Evolutionary conservation across 345 rosid species (phyloP), one percentile per base, ranked within the genome.

Genomic region (Populus ilicifolia): DNA sequence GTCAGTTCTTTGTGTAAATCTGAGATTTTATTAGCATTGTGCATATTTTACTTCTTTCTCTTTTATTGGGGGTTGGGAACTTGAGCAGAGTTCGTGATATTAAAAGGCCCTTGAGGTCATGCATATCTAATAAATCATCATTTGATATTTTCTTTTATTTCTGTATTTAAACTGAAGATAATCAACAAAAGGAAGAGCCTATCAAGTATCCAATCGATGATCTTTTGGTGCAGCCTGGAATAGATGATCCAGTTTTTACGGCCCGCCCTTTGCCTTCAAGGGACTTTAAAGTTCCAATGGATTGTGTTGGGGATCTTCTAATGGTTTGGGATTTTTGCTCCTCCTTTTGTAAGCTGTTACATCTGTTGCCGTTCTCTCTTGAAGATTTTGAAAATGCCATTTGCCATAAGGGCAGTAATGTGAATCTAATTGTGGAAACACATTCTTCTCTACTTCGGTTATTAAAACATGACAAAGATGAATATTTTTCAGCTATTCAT

Each of bases 271-370:
- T 88, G 76, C 97, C 94, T 63, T 87, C 90, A 71, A 89, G 89
- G 80, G 95, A 93, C 74, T 96, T 96, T 81, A 88, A 80, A 80
- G 86, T 92, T 84, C 89, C 94, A 20, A 82, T 90, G 86, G 87
- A 89, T 77, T 93, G 89, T 76, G 88, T 92, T 59, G 97, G 97
- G 67, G 90, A 96, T 88, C 94, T 96, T 83, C 83, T 96, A 73
- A 88, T 88, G 98, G 89, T 93, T 80, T 96, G 99, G 99, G 97
- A 96, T 79, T 93, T 93, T 84, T 96, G 98, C 83, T 87, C 90
- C 70, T 90, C 98, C 67, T 96, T 89, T 85, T 78, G 93, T 78
- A 87, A 89, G 83, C 87, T 84, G 84, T 83, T 96, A 80, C 85
- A 86, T 78, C 83, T 96, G 78, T 92, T 78, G 81, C 90, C 92